These are phyloP conservation scores for Pseudocercospora pini-densiflorae DNA, from an alignment of 2,329 filamentous ascomycete species.

Conservation along the genomic window DNA sequence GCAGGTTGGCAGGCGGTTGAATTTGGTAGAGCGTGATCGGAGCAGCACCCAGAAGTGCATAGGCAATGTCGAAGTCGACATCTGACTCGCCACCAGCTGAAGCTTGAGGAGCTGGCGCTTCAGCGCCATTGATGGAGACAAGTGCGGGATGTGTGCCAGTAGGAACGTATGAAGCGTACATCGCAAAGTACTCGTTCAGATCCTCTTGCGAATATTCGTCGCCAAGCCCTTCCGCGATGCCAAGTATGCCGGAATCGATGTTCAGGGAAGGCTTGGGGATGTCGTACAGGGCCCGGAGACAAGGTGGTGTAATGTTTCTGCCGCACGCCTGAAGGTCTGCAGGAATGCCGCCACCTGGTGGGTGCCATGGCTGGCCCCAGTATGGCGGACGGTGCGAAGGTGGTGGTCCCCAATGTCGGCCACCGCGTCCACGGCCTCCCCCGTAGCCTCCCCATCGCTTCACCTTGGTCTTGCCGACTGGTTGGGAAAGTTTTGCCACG, in stretches of 20 bases:
- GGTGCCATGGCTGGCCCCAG: conserved; percentile 5
- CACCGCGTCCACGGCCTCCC: background rate
- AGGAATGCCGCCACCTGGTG: conserved; percentile 9
- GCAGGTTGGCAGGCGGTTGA: conserved; percentile 55
- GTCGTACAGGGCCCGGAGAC: conserved; percentile 43
- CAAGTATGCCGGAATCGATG: conserved; percentile 52
- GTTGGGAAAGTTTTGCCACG: conserved; percentile 47
- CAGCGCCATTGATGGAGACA: conserved; percentile 37
- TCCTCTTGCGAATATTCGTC: conserved; percentile 49
- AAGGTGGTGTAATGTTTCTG: conserved; percentile 60
- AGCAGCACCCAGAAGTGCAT: conserved; percentile 58
- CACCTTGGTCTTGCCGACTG: conserved; percentile 22
- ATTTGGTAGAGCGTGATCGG: conserved; percentile 56
- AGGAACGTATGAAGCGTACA: conserved; percentile 35
- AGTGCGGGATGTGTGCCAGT: conserved; percentile 36
- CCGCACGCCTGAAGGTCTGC: conserved; percentile 51
- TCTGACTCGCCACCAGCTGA: conserved; percentile 54
- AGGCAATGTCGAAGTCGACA: conserved; percentile 55
- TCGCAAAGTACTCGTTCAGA: conserved; percentile 37
- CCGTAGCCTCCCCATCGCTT: conserved; percentile 1
- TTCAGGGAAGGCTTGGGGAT: conserved; percentile 40
- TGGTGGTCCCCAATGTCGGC: background rate
- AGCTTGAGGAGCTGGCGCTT: conserved; percentile 37
- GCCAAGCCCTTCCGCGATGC: conserved; percentile 54
- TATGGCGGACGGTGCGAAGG: background rate